A percentile compares a stretch with the other conserved stretches of the same genome.
phyloP scores from a whole-genome alignment of 2,329 filamentous ascomycete genomes.

The Madurella fahalii region DNA sequence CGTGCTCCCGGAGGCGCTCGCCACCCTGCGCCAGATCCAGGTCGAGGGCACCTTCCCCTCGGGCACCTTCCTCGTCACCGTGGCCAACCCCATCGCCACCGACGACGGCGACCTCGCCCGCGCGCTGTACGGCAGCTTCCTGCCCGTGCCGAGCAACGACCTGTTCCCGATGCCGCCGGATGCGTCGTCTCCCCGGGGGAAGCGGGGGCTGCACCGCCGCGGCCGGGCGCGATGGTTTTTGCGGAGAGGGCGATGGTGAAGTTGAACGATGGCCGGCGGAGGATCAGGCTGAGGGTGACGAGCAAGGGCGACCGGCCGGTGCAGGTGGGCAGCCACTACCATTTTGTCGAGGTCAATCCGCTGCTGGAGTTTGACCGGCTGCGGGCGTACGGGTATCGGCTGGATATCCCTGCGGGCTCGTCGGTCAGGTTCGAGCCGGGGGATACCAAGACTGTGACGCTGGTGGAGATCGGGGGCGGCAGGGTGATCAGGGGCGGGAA shows the following conservation, averaged over 20 bases:
- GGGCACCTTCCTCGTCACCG: slow-evolving; percentile 90
- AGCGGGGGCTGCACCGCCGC: slow-evolving; percentile 56
- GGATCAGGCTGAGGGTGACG: slow-evolving; percentile 71
- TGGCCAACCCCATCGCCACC: slow-evolving; percentile 81
- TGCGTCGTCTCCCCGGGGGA: slow-evolving; percentile 61
- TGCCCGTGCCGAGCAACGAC: slow-evolving; percentile 68
- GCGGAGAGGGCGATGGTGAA: slow-evolving; percentile 62
- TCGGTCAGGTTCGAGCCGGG: slow-evolving; percentile 93
- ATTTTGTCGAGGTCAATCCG: slow-evolving; percentile 93
- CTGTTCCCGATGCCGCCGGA: slow-evolving; percentile 59
- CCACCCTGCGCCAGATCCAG: slow-evolving; percentile 78
- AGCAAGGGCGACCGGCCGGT: slow-evolving; percentile 87
- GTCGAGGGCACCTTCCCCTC: slow-evolving; percentile 90
- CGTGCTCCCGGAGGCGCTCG: slow-evolving; percentile 76
- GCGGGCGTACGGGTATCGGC: slow-evolving; percentile 74
- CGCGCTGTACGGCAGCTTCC: slow-evolving; percentile 86
- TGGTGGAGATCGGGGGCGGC: slow-evolving; percentile 83
- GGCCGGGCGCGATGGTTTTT: slow-evolving; percentile 76
- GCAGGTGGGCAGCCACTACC: slow-evolving; percentile 92
- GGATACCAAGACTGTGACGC: slow-evolving; percentile 81
- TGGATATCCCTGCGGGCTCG: slow-evolving; percentile 88
- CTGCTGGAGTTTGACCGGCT: slow-evolving; percentile 82
- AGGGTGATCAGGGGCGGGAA: slow-evolving; percentile 83
- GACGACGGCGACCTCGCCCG: slow-evolving; percentile 83
- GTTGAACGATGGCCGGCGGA: slow-evolving; percentile 69